Base-by-base conservation (phyloP, 2,329 filamentous ascomycete species). In the Fusarium buharicum region DNA sequence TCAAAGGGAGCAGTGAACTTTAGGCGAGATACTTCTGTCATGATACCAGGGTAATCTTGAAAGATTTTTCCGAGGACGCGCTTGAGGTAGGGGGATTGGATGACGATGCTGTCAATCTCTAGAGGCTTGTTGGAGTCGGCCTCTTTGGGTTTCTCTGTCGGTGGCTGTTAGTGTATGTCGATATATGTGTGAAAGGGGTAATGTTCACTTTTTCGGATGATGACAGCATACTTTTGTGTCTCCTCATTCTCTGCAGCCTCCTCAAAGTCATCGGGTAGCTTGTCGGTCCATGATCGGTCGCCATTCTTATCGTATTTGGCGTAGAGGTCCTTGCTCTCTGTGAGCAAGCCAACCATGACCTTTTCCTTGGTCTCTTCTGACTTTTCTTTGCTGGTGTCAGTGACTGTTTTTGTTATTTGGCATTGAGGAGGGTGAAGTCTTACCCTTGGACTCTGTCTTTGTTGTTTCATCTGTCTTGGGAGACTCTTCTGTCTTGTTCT, bases 11-110 rank as follows among this genome's bases (percentile, higher is more conserved):
- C 82, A 8, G 75, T 72, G 58, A 91, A 89, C 51, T 85, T 83
- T 2, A 90, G 77, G 2, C 85, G 80, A n/a, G 85, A 79, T 22
- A 90, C 76, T 11, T 79, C 80, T 30, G 84, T 82, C 3, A 84
- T 84, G 27, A 90, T 78, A 1, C 87, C 86, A 0, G 85, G 84
- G 55, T 89, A 90, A 9, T 78, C 82, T 1, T 79, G 74, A 18
- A 90, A 77, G 8, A 89, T 79, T 11, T 81, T 77, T 10, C 76
- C 76, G 0, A 91, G 77, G 5, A 84, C 79, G 3, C 78, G 76
- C 73, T 87, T 88, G 38, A 91, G 75, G 50, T 81, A 77, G 2
- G 86, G 84, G 17, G 83, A 87, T 72, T 91, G 87, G 6, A 90
- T 75, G 39, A 89, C 79, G 55, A 91, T 83, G 41, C 84, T 87